Evolutionary conservation across 2,329 filamentous ascomycete species (phyloP), one percentile per base, ranked within the genome.

Genomic region (Diaporthe sp.): DNA sequence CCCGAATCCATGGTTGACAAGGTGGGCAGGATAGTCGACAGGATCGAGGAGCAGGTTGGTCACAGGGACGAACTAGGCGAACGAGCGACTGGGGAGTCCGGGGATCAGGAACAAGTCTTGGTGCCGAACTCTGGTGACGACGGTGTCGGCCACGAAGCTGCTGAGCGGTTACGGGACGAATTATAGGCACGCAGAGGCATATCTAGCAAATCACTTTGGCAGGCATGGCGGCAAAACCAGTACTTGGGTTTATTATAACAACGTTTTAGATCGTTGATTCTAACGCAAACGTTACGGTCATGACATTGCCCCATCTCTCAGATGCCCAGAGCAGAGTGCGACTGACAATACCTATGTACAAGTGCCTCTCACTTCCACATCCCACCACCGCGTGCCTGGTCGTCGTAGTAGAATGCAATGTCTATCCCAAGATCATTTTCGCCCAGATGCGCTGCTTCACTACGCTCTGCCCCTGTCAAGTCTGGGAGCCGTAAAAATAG

Each of bases 21-120:
- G 77, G 85, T 94, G 28, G 88, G 87, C 49, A 88, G 86, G 79
- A 87, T 91, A 59, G 86, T 92, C 62, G 87, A 88, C 68, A 79
- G 77, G 25, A 53, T 62, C 57, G 75, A 78, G n/a, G 77, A 74
- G 46, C 78, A 79, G 37, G 37, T 57, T 37, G 58, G 58, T 12
- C 19, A 51, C 22, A 17, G 42, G 46, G 68, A 58, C 1, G 53
- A 51, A 39, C 10, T 39, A 6, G 79, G 55, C 22, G 73, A 34
- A 51, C 74, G 76, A 44, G 71, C 71, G 42, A 57, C 55, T 44
- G 76, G 78, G 8, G 57, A 58, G 42, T 22, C 44, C 5, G 51
- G 39, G 15, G 2, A 31, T 13, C 17, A 57, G 49, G 34, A 53
- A 39, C 61, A 75, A 51, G 69, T n/a, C 31, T 37, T 73, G 42